phyloP scores from a whole-genome alignment of 371 early-diverging fungal species.

The Cokeromyces recurvatus region DNA sequence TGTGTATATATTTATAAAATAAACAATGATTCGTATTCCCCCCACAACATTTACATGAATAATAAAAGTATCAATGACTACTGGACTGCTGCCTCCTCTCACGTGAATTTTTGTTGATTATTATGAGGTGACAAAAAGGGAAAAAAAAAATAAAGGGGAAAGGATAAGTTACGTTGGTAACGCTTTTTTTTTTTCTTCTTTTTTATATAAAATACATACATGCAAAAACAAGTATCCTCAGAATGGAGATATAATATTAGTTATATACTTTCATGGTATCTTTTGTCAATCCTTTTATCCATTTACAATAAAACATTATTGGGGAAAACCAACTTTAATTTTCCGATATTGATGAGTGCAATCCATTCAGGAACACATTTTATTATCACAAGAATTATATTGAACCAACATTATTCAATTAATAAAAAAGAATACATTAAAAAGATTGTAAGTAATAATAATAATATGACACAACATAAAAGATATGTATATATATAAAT shows the following conservation, averaged over 20 bases:
- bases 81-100: too few relatives aligned
- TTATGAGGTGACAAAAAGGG: neutral
- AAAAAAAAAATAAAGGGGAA: neutral
- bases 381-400: slow-evolving; percentile 46
- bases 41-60: too few relatives aligned
- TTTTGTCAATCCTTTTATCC: slow-evolving; percentile 71
- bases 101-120: too few relatives aligned
- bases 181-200: too few relatives aligned
- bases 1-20: too few relatives aligned
- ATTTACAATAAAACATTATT: slow-evolving; percentile 82
- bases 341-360: slow-evolving; percentile 78
- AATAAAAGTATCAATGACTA: too few relatives aligned
- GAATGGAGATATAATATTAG: slow-evolving; percentile 26
- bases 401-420: slow-evolving; percentile 40
- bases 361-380: slow-evolving; percentile 66
- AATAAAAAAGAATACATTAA: slow-evolving; percentile 42
- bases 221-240: too few relatives aligned
- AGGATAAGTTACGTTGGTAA: too few relatives aligned
- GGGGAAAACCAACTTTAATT: slow-evolving; percentile 70
- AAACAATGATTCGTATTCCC: too few relatives aligned
- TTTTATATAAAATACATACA: too few relatives aligned
- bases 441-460: slow-evolving; percentile 43
- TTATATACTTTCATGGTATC: slow-evolving; percentile 56
- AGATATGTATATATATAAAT: neutral
- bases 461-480: too few relatives aligned